Evolutionary conservation across 2,329 filamentous ascomycete genomes (phyloP), one percentile per base, ranked within the genome.

Genomic region (Ceratocystis ficicola): DNA sequence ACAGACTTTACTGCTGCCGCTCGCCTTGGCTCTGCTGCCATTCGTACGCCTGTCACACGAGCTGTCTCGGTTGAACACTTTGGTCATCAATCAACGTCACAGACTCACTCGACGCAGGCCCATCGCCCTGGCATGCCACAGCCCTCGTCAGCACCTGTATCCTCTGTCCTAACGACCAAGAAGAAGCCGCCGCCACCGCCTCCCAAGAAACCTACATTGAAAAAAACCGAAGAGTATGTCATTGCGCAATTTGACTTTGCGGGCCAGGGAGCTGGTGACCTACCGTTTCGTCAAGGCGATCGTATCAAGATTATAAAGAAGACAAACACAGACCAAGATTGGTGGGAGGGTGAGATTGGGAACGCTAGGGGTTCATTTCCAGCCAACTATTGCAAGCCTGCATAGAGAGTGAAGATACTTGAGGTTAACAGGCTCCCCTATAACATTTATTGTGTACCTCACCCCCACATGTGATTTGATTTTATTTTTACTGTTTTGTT

Each of bases 261-360:
- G 1, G 88, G 87, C 0, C 85, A 91, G 71, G 82, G 81, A 5
- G 74, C 77, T 1, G 88, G 87, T 0, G 90, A 95, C 73, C 73
- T 95, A 63, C 80, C 80, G 1, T 95, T 95, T 72, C 79, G 79
- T 36, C 87, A 92, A 73, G 90, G 89, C 1, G 90, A 94, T 71
- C 79, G 82, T 62, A 95, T 95, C 70, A 83, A 80, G 59, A 86
- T 95, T 2, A 72, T 91, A 41, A 89, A 89, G 77, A 90, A 87
- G 77, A 94, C 90, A 1, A 82, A 84, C 5, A 90, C 86, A 68
- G 86, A 84, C 25, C 87, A 94, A 75, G 90, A 94, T 73, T 95
- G 90, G 89, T 95, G 90, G 90, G 83, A 89, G 68, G 90, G 90
- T 12, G 89, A 94, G 74, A 69, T 92, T 15, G 78, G 79, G 50